Evolutionary conservation across 2,329 filamentous ascomycete genomes (phyloP), one percentile per base, ranked within the genome.

Genomic region (Calycina herbarum): DNA sequence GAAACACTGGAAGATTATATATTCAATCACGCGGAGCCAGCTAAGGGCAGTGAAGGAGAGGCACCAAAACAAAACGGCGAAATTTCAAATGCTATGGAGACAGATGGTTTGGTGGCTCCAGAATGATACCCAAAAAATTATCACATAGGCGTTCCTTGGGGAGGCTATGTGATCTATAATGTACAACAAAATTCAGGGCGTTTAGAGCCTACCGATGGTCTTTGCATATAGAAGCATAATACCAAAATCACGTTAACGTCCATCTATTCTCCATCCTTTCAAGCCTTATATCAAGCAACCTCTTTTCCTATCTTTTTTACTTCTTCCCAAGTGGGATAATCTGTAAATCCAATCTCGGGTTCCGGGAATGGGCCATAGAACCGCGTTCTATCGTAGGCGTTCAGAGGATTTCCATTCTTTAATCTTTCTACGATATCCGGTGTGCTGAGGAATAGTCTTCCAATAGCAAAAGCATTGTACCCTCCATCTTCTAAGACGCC

Each of bases 1-100:
- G 76, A 80, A 62, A 76, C 80, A 66, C 77, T 86, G 7, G 82
- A 82, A 73, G 76, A 77, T 24, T 86, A 82, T 69, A 78, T 86
- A 11, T 81, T 85, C 72, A 68, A 66, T 48, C 51, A 51, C 5
- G 66, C 68, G 17, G 65, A 65, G 64, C 61, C n/a, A 67, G 68
- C 31, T 60, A 40, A 61, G 10, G 65, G 67, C 33, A 38, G 48
- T 15, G 64, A 68, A n/a, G 63, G 60, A 33, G 56, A 54, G n/a
- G 59, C 31, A 60, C 58, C 45, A 45, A 58, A 61, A 61, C 15
- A 35, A 15, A 27, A 27, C 15, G 57, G 62, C 15, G 62, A 45
- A 48, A 13, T 35, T 33, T 33, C 27, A 11, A 15, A 54, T 40
- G 38, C 38, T 17, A 40, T 40, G 38, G 38, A 40, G 38, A 40